Evolutionary conservation across 106 monocot genomes (phyloP).

Genomic region (Dactylorhiza incarnata): DNA sequence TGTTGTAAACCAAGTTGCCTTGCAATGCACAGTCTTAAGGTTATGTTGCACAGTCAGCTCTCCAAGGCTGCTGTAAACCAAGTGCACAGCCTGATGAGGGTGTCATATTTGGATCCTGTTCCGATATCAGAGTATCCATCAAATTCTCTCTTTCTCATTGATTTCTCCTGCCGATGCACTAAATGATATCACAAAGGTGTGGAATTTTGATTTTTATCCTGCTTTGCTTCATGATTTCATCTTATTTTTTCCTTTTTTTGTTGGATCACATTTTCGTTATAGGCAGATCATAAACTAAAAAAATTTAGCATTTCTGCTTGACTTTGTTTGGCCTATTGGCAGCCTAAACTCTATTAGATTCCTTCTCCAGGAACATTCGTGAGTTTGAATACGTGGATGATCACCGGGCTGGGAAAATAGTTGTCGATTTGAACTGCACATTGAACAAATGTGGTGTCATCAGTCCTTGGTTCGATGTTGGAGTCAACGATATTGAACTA

Average conservation of each 20-base stretch:
- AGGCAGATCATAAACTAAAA: too few species aligned
- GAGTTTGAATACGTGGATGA: slow-evolving; percentile 68
- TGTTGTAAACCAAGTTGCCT: background rate
- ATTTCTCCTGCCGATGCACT: too few species aligned
- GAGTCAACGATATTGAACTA: slow-evolving; percentile 51
- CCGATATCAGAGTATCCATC: background rate
- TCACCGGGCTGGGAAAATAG: slow-evolving; percentile 57
- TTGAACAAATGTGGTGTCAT: slow-evolving; percentile 67
- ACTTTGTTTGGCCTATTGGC: too few species aligned
- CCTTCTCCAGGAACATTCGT: too few species aligned
- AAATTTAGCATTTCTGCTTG: too few species aligned
- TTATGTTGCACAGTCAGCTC: background rate
- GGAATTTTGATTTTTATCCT: too few species aligned
- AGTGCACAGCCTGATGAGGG: background rate
- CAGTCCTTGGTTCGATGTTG: slow-evolving; percentile 58
- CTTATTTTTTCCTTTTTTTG: too few species aligned
- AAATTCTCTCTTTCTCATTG: background rate
- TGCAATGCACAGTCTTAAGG: background rate
- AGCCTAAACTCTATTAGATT: too few species aligned
- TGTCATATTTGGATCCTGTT: background rate
- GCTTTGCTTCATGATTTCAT: too few species aligned
- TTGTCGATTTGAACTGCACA: slow-evolving; percentile 53
- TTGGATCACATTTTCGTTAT: too few species aligned
- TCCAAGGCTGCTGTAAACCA: background rate
- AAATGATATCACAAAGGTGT: too few species aligned